A percentile compares a stretch with the other conserved stretches of the same genome.
phyloP scores from a whole-genome alignment of 1,139 yeast species.

The Lodderomyces metapsilosis region DNA sequence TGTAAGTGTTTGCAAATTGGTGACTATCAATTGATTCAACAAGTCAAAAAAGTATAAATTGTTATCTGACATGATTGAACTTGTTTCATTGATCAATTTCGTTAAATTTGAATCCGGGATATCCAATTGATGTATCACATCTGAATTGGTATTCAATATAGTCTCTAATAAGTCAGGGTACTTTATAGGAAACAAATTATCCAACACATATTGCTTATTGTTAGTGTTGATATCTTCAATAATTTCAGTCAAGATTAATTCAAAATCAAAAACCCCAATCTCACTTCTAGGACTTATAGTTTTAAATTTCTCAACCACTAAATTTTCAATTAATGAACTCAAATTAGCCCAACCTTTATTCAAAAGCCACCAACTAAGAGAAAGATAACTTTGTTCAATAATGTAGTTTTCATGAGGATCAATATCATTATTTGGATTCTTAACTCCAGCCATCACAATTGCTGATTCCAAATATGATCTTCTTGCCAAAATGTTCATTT shows the following conservation, averaged over 20 bases:
- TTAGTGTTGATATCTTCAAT: conserved; percentile 36
- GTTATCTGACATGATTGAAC: conserved; percentile 25
- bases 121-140: conserved; percentile 39
- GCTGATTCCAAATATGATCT: conserved; percentile 82
- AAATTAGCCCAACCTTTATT: conserved; percentile 78
- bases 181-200: conserved; percentile 44
- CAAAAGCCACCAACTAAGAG: conserved; percentile 91
- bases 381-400: conserved; percentile 80
- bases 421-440: conserved; percentile 18
- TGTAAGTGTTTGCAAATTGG: conserved; percentile 30
- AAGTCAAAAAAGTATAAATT: conserved; percentile 33
- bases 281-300: conserved; percentile 71
- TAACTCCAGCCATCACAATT: conserved; percentile 56
- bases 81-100: conserved; percentile 48
- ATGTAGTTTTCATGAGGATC: conserved; percentile 40
- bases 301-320: conserved; percentile 62
- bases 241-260: conserved; percentile 23
- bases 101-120: conserved; percentile 40
- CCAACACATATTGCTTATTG: conserved; percentile 38
- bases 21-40: conserved; percentile 27
- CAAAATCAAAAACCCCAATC: conserved; percentile 60
- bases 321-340: conserved; percentile 51
- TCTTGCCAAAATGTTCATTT: conserved; percentile 84
- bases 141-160: conserved; percentile 46
- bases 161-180: conserved; percentile 45